Base-by-base conservation (phyloP, 2,329 filamentous ascomycete genomes). In the Alternaria incomplexa region DNA sequence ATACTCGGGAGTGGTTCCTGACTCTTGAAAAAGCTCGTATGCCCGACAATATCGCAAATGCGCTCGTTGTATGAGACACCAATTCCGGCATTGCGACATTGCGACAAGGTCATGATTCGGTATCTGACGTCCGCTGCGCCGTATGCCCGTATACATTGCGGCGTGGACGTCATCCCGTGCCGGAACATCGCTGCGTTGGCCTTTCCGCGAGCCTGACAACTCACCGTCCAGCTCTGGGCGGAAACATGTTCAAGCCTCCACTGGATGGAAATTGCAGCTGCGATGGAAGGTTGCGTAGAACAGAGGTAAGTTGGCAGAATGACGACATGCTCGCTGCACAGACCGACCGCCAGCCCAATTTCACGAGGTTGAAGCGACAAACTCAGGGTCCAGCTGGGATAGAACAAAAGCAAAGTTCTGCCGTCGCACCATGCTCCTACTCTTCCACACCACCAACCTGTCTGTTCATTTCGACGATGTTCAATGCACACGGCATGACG, bases 1-100 rank as follows among this genome's bases (percentile, higher is more conserved):
- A 44, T 50, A 32, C 22, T 61, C 60, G 73, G 72, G 69, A 59
- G 57, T 77, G 72, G 73, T 73, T 71, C 70, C 66, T 73, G 69
- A 63, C 59, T 68, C 68, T 73, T 70, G 55, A 70, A 66, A 73
- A 67, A 44, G 47, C 30, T 47, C 50, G 55, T 63, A 36, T 55
- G 36, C 51, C 62, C 65, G 45, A 52, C 56, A 40, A 32, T 45
- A 46, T 43, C 12, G 47, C 53, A 61, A 47, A 52, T 51, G 48
- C 28, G 28, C 48, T 51, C 48, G 48, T 28, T 32, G 28, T 51
- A 30, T 51, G 48, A 51, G 48, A 51, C 48, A 22, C 32, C 48
- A 36, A 15, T 51, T 36, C 48, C 48, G 48, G 28, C 30, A 30
- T 36, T 2, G 48, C 40, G 47, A 32, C 51, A 26, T 59, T 25